Evolutionary conservation across 345 rosid species (phyloP).

Genomic region (Triadica sebifera): DNA sequence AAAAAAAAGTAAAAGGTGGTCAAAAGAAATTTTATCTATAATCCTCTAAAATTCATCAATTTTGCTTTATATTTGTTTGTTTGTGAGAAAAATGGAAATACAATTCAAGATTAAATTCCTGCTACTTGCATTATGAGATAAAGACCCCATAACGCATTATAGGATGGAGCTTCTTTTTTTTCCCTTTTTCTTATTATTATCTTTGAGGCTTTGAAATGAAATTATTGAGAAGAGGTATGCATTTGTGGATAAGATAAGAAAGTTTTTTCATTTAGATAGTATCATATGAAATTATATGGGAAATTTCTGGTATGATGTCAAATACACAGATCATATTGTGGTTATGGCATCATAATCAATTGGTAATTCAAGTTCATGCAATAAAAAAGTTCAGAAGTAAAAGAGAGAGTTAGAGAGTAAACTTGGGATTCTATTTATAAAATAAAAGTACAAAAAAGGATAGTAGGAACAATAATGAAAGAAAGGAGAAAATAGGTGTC

Average conservation of each 20-base stretch:
- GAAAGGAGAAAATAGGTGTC: constrained; percentile 36
- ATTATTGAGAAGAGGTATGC: not conserved
- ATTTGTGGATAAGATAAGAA: not conserved
- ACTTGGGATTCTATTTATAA: constrained; percentile 30
- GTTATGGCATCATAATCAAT: constrained; percentile 1
- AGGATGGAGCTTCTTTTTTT: not conserved
- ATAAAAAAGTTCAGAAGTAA: not conserved
- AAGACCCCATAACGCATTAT: not conserved
- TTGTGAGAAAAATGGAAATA: too few species aligned
- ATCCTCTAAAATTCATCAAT: too few species aligned
- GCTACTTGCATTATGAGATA: not conserved
- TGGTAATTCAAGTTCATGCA: not conserved
- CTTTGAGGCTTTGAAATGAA: not conserved
- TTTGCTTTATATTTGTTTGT: too few species aligned
- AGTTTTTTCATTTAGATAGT: not conserved
- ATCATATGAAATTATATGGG: not conserved
- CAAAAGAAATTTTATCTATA: not conserved
- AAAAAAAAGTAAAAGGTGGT: not conserved
- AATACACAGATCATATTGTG: not conserved
- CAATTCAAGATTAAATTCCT: too few species aligned
- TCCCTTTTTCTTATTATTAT: not conserved
- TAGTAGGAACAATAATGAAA: constrained; percentile 28
- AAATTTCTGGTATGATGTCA: constrained; percentile 6
- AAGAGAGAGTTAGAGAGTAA: not conserved
- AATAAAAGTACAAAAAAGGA: constrained; percentile 24